phyloP scores from a whole-genome alignment of 345 rosid species.

The rapeseed (Brassica napus) region DNA sequence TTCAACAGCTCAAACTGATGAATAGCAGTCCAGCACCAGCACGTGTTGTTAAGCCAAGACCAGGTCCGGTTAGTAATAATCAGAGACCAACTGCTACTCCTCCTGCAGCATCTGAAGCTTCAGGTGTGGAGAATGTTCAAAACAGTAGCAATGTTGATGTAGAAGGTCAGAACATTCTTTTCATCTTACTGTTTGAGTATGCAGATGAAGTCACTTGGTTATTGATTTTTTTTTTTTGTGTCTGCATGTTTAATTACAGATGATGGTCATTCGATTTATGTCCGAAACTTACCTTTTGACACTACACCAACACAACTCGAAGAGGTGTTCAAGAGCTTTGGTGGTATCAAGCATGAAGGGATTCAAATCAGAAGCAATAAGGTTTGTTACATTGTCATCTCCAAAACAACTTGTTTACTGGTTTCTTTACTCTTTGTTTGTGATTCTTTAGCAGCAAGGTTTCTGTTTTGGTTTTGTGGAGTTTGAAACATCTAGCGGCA shows the following conservation, averaged over 20 bases:
- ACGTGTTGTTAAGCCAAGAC: slow-evolving; percentile 42
- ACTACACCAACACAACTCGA: slow-evolving; percentile 55
- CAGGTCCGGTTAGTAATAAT: slow-evolving; percentile 41
- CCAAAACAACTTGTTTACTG: background rate
- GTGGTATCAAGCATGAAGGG: slow-evolving; percentile 67
- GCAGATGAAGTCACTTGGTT: background rate
- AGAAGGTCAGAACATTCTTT: slow-evolving; percentile 47
- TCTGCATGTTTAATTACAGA: slow-evolving; percentile 34
- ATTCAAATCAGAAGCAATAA: slow-evolving; percentile 70
- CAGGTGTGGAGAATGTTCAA: slow-evolving; percentile 26
- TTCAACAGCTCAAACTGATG: slow-evolving; percentile 60
- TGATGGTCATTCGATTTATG: slow-evolving; percentile 67
- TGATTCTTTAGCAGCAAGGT: slow-evolving; percentile 54
- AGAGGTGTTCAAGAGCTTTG: slow-evolving; percentile 60
- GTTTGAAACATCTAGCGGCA: slow-evolving; percentile 54
- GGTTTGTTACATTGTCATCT: slow-evolving; percentile 44
- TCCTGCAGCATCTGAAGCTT: slow-evolving; percentile 32
- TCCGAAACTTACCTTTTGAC: slow-evolving; percentile 55
- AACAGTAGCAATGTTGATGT: slow-evolving; percentile 51
- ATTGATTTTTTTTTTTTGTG: background rate
- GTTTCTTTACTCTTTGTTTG: slow-evolving; percentile 12
- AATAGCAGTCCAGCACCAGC: slow-evolving; percentile 55
- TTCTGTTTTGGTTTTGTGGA: slow-evolving; percentile 81
- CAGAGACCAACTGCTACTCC: slow-evolving; percentile 40
- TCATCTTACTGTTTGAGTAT: slow-evolving; percentile 23